phyloP scores from a whole-genome alignment of 768 basidiomycete genomes.

The Steccherinum ochraceum region DNA sequence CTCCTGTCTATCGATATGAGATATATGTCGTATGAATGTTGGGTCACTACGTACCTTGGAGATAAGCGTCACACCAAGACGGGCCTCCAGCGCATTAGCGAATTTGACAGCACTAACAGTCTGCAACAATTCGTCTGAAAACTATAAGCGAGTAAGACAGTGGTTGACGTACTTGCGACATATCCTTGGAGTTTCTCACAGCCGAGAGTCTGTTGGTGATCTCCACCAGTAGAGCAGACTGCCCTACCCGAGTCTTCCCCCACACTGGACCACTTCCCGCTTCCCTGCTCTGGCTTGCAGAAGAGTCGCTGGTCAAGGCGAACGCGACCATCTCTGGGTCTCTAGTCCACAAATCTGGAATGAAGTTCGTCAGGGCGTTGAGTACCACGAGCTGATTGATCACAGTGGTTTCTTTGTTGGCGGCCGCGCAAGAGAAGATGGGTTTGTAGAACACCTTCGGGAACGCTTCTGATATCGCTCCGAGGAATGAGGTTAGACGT shows the following conservation, averaged over 20 bases:
- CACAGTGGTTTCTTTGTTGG: slow-evolving; percentile 53
- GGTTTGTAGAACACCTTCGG: slow-evolving; percentile 70
- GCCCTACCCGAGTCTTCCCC: slow-evolving; percentile 53
- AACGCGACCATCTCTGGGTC: slow-evolving; percentile 73
- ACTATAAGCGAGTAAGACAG: not conserved
- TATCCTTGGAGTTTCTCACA: slow-evolving; percentile 37
- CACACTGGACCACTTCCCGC: slow-evolving; percentile 20
- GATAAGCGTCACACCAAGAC: slow-evolving; percentile 49
- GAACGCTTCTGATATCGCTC: slow-evolving; percentile 40
- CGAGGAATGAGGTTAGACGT: slow-evolving; percentile 44
- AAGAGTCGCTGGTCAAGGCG: slow-evolving; percentile 51
- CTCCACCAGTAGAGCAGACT: slow-evolving; percentile 56
- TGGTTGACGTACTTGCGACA: slow-evolving; percentile 26
- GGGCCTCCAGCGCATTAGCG: slow-evolving; percentile 46
- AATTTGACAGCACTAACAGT: slow-evolving; percentile 27
- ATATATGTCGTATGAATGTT: not conserved
- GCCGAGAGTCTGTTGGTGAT: slow-evolving; percentile 46
- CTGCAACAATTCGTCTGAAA: not conserved
- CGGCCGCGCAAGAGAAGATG: slow-evolving; percentile 61
- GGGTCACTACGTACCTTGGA: slow-evolving; percentile 49
- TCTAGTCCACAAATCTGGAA: slow-evolving; percentile 59
- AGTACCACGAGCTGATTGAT: slow-evolving; percentile 54
- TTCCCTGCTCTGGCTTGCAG: slow-evolving; percentile 12
- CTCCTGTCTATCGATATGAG: slow-evolving; percentile 39
- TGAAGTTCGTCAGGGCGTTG: slow-evolving; percentile 42